Conservation (phyloP, 139 green algal genomes). For the Chlamydomonas urium region DNA sequence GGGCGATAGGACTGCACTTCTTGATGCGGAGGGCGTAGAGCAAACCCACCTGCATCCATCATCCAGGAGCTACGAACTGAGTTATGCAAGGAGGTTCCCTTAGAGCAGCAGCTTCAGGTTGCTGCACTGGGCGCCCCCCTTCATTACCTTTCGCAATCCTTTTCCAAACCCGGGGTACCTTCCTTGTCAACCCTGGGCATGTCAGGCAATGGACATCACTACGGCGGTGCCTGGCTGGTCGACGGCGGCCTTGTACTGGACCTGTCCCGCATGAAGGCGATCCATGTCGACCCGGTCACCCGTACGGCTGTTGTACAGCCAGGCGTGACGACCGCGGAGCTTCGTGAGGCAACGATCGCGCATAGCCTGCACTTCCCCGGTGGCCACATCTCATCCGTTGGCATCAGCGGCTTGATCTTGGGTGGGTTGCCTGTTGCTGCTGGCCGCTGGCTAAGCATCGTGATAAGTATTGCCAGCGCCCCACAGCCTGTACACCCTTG, state of each 20-base stretch:
- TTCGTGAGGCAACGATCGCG: background rate
- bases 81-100: too few species aligned
- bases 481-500: too few species aligned
- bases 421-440: conserved; percentile 13
- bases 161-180: too few species aligned
- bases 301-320: conserved; percentile 4
- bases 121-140: too few species aligned
- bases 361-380: conserved; percentile 19
- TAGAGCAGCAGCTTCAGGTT: too few species aligned
- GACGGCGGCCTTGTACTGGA: conserved; percentile 14
- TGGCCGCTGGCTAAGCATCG: too few species aligned
- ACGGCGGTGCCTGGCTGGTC: conserved; percentile 6
- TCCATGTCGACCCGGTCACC: background rate
- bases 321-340: conserved; percentile 10
- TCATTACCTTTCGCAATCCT: too few species aligned
- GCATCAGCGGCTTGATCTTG: conserved; percentile 13
- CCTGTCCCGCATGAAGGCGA: background rate
- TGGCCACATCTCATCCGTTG: conserved; percentile 16
- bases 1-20: too few species aligned
- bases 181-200: background rate
- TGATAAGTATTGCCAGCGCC: too few species aligned
- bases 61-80: too few species aligned
- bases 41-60: too few species aligned
- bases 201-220: conserved; percentile 14
- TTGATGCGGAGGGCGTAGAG: too few species aligned